Evolutionary conservation across 2,329 filamentous ascomycete species (phyloP), one percentile per base, ranked within the genome.

Genomic region (Hymenoscyphus infarciens): DNA sequence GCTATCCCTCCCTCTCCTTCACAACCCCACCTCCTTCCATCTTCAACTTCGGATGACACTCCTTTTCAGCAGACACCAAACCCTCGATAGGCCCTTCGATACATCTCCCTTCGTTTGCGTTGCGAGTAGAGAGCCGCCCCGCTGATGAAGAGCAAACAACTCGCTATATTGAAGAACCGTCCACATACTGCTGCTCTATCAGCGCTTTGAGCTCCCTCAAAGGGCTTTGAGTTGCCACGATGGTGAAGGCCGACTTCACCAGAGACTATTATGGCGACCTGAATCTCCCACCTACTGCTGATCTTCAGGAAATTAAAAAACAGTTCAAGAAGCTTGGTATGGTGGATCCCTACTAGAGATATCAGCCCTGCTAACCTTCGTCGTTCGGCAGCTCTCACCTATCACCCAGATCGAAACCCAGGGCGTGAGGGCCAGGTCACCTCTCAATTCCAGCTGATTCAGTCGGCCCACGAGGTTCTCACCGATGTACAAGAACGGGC

Each of bases 381-480:
- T 15, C 58, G 3, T 53, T 42, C 38, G 13, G 33, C 64, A 86
- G 87, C 87, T 59, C 79, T 89, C 56, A 83, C 84, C 71, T 89
- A 85, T 70, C 88, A 91, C 72, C 88, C 88, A 22, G 88, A 91
- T 74, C 83, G 87, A 63, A 90, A 91, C 72, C 86, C 85, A 25
- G 88, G 88, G 54, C 82, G 81, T 70, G 88, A 90, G 76, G 74
- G 78, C 61, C 87, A 89, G 71, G 85, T 84, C 67, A 85, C 84
- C 52, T 79, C 85, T 39, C 87, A 86, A 70, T 91, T 91, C 69
- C 88, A 90, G 74, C 82, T 82, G 54, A 89, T 91, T 53, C 87
- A 90, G 75, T 83, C 86, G 8, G 88, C 88, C 39, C 83, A 90
- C 68, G 88, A 90, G 73, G 80, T 91, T 58, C 79, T 91, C 55